phyloP scores from a whole-genome alignment of 805 yeast species.

The Starmerella powellii region DNA sequence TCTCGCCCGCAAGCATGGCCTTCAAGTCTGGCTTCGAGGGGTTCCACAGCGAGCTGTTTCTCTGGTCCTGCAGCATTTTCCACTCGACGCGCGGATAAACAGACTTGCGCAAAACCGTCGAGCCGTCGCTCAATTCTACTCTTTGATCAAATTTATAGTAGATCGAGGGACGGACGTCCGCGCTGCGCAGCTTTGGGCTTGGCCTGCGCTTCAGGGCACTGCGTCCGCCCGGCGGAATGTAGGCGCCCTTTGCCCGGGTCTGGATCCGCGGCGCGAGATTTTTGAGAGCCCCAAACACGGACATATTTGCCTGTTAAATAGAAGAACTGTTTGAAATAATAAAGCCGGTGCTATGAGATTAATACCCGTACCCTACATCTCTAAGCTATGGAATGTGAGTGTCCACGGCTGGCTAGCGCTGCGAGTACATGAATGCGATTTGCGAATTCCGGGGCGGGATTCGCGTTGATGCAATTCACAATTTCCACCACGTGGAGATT shows the following conservation, averaged over 20 bases:
- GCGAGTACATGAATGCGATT: too few species aligned
- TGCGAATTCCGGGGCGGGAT: neutral
- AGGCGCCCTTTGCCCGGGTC: constrained; percentile 15
- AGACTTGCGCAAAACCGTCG: constrained; percentile 70
- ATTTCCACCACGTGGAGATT: constrained; percentile 4
- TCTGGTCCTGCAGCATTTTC: constrained; percentile 76
- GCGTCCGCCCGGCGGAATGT: constrained; percentile 25
- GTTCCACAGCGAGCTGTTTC: constrained; percentile 82
- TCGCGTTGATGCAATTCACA: neutral
- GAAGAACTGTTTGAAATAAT: too few species aligned
- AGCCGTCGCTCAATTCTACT: constrained; percentile 91
- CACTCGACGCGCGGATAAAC: constrained; percentile 81
- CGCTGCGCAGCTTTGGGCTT: constrained; percentile 32
- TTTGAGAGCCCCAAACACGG: constrained; percentile 2
- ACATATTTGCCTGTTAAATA: too few species aligned
- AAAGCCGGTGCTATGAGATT: too few species aligned
- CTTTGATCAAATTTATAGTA: constrained; percentile 78
- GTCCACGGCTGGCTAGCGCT: too few species aligned
- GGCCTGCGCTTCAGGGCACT: constrained; percentile 21
- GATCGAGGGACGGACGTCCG: constrained; percentile 88
- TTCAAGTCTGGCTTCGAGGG: constrained; percentile 67
- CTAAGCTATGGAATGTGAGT: too few species aligned
- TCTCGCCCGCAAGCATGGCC: constrained; percentile 66
- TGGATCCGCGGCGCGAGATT: constrained; percentile 8
- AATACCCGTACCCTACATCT: too few species aligned